Conservation (phyloP, 345 rosid species). For the Eucalyptus globulus region DNA sequence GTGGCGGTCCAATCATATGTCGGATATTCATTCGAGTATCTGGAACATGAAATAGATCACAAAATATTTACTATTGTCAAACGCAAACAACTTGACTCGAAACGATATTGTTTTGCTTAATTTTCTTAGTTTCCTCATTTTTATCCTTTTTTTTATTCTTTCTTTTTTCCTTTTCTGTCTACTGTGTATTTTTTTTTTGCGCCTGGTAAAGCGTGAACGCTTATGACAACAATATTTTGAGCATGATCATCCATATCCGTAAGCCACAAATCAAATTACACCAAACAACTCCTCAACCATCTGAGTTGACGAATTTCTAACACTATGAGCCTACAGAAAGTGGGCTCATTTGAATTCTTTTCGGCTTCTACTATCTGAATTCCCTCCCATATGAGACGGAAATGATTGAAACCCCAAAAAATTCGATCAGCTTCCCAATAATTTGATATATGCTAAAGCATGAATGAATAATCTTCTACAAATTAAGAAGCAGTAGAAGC, state of each 20-base stretch:
- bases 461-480: too few species aligned
- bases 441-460: too few species aligned
- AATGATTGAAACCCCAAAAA: neutral
- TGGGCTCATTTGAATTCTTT: neutral
- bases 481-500: neutral
- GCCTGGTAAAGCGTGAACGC: neutral
- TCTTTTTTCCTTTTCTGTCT: too few species aligned
- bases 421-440: neutral
- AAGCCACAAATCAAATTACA: neutral
- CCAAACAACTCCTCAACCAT: neutral
- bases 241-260: neutral
- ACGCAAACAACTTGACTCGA: too few species aligned
- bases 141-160: too few species aligned
- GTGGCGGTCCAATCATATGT: too few species aligned
- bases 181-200: too few species aligned
- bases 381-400: neutral
- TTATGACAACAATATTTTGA: neutral
- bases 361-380: neutral
- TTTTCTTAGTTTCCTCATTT: too few species aligned
- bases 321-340: neutral
- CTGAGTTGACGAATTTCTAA: neutral
- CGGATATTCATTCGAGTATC: too few species aligned
- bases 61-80: too few species aligned
- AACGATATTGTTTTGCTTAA: too few species aligned
- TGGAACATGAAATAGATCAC: too few species aligned